phyloP scores from a whole-genome alignment of 2,329 filamentous ascomycete species.

The Lithohypha guttulata region DNA sequence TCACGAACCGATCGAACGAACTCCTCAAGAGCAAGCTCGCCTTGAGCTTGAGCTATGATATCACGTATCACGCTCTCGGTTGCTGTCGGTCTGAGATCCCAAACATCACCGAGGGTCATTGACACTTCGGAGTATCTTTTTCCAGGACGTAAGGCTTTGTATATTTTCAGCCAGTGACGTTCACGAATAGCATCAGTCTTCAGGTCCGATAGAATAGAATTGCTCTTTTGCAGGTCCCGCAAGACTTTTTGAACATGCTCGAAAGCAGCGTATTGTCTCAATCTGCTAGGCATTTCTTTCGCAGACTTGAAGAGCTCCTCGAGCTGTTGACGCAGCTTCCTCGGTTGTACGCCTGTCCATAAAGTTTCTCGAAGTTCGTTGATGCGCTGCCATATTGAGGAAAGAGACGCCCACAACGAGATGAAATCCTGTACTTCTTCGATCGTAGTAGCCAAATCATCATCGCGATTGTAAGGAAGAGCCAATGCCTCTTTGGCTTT shows the following conservation, averaged over 20 bases:
- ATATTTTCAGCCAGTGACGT: conserved; percentile 95
- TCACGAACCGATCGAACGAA: conserved; percentile 94
- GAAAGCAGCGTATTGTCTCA: conserved; percentile 99
- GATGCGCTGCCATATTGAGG: conserved; percentile 91
- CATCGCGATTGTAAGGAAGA: conserved; percentile 67
- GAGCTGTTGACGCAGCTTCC: conserved; percentile 80
- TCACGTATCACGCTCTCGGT: conserved; percentile 82
- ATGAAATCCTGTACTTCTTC: conserved; percentile 98
- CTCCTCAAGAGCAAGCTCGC: conserved; percentile 96
- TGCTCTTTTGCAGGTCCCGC: conserved; percentile 81
- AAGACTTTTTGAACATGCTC: conserved; percentile 93
- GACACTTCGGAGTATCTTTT: conserved; percentile 90
- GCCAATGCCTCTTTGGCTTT: conserved; percentile 96
- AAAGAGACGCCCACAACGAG: conserved; percentile 92
- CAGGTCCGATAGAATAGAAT: conserved; percentile 73
- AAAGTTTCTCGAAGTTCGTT: conserved; percentile 85
- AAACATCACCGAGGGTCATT: conserved; percentile 95
- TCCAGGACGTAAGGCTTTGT: conserved; percentile 84
- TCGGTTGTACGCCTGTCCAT: conserved; percentile 91
- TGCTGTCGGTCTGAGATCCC: conserved; percentile 84
- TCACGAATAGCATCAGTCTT: conserved; percentile 96
- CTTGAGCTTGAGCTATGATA: conserved; percentile 90
- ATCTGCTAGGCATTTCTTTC: conserved; percentile 96
- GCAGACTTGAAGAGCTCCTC: conserved; percentile 94
- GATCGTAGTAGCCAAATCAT: conserved; percentile 70